Evolutionary conservation across 345 rosid genomes (phyloP), one percentile per base, ranked within the genome.

Genomic region (Lepidium africanum): DNA sequence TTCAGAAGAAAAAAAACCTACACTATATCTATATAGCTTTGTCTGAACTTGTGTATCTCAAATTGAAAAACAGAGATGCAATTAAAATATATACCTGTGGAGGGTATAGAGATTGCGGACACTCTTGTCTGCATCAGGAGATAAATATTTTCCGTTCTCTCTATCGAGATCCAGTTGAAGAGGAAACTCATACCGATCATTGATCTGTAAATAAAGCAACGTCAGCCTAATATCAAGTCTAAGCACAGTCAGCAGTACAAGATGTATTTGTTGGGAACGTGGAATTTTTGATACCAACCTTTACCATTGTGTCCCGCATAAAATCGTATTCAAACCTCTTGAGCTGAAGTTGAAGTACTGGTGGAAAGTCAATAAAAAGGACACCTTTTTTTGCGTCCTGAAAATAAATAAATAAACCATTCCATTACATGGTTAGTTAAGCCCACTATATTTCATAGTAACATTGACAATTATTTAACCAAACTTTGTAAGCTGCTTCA

Each of bases 331-430:
- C 98, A 76, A 93, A 93, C 64, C 98, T 88, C 83, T 90, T 93
- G 38, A 93, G 78, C 71, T 93, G 98, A 61, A 93, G 96, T 76
- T 93, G 98, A 78, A 93, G 97, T 42, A 93, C 98, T 38, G 98
- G 97, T 11, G 98, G 98, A 30, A 93, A 93, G 71, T 93, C 98
- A 16, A 86, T 88, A 69, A 93, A 93, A 46, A 90, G 63, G 57
- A 93, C 97, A 61, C 98, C 98, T 82, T 93, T 93, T 83, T 79
- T 90, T 13, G 98, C 98, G 80, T 93, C 98, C 98, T 93, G 83
- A 72, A 72, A 63, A 41, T 25, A 42, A 19, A 60, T 16, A 65
- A 37, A 41, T 38, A 25, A 59, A 45, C n/a, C 13, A 17, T 32
- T 56, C 40, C 61, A 55, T 19, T 53, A 53, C 39, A 39, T 3